Base-by-base conservation (phyloP, 495 filamentous ascomycete species). In the Hyaloscypha bicolor region DNA sequence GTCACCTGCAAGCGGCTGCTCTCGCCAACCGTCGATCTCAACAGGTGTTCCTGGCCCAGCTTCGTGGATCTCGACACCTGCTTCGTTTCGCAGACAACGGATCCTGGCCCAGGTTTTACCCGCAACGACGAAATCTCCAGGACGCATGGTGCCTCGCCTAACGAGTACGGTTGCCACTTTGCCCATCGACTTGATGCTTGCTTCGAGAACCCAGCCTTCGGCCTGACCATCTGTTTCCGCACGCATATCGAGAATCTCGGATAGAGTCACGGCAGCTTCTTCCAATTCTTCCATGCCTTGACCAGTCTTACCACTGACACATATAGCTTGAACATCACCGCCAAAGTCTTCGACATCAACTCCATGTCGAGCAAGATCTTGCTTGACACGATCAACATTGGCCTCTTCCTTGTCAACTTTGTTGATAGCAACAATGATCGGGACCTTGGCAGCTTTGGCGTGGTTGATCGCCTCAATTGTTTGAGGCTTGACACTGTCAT, bases 401-500 rank as follows among this genome's bases (percentile, higher is more conserved):
- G 91, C 86, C 45, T 89, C 88, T 67, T 90, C 87, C 77, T 94
- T 97, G 77, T 99, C 96, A 56, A 96, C 86, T 76, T 99, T 99
- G 80, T 93, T 99, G 78, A 97, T 92, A n/a, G 96, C 96, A 21
- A 98, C 96, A 63, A 98, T 96, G 59, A 99, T 94, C 14, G 95
- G 94, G 1, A 98, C 96, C 64, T 90, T 90, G 35, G 96, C 93
- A n/a, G 84, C 82, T 57, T 90, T 90, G 5, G 96, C 95, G 72
- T 98, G 95, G 73, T 95, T 97, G 75, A 99, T 91, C 14, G 95
- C 94, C 77, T 99, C 96, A 11, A 98, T 82, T 1, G 96, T 99
- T 74, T 99, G 96, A 1, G 96, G 96, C 78, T 93, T 99, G 64
- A 99, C 95, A 73, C 91, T 94, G 76, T 99, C 96, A 78, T 99